Conservation (phyloP, 768 basidiomycete genomes). For the Pholiota conissans region DNA sequence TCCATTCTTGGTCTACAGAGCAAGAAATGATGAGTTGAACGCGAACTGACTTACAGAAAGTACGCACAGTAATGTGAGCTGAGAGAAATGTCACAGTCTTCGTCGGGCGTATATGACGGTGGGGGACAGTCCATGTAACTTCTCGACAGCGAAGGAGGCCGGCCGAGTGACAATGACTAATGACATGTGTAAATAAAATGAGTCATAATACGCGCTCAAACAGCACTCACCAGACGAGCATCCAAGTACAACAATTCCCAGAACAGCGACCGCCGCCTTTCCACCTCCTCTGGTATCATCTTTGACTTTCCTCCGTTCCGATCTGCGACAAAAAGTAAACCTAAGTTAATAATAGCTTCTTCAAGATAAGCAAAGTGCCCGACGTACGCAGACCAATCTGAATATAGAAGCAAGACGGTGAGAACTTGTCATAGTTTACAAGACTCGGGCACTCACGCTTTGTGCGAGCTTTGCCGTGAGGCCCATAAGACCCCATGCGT, state of each 20-base stretch:
- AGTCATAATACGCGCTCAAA: not conserved
- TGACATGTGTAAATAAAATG: not conserved
- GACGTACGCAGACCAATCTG: constrained; percentile 62
- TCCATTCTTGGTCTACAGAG: constrained; percentile 66
- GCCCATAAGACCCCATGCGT: constrained; percentile 58
- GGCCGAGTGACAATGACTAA: constrained; percentile 62
- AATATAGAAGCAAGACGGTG: constrained; percentile 5
- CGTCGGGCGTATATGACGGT: constrained; percentile 45
- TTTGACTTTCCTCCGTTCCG: constrained; percentile 65
- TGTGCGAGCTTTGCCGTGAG: constrained; percentile 61
- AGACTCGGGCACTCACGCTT: constrained; percentile 43
- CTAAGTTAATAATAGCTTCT: not conserved
- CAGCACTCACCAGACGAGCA: constrained; percentile 48
- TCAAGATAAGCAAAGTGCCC: not conserved
- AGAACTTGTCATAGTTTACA: constrained; percentile 4
- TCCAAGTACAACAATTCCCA: constrained; percentile 74
- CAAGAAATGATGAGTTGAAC: constrained; percentile 3
- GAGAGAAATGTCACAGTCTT: constrained; percentile 34
- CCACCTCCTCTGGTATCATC: constrained; percentile 69
- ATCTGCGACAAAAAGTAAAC: constrained; percentile 36
- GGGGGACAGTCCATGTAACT: constrained; percentile 59
- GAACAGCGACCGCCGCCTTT: constrained; percentile 65
- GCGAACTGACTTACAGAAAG: not conserved
- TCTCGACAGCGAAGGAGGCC: constrained; percentile 65
- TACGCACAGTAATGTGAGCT: constrained; percentile 44